Conservation (phyloP, 2,329 filamentous ascomycete genomes). For the Monascus ruber region DNA sequence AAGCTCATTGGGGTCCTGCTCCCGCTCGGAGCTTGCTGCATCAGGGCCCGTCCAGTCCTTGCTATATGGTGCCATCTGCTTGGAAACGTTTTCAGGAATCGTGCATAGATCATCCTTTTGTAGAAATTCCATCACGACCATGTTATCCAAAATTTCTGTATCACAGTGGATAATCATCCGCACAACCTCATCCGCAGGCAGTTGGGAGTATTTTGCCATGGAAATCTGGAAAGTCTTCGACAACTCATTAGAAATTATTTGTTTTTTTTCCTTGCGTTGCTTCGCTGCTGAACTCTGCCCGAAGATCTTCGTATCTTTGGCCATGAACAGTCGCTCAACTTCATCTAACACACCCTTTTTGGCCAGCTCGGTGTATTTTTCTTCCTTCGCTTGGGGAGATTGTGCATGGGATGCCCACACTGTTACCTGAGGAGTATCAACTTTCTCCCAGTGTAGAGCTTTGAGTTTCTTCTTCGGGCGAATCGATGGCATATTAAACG, state of each 20-base stretch:
- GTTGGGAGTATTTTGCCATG: conserved; percentile 82
- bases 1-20: conserved; percentile 77
- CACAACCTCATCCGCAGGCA: conserved; percentile 71
- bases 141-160: conserved; percentile 73
- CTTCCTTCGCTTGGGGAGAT: conserved; percentile 79
- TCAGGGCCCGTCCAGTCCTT: conserved; percentile 92
- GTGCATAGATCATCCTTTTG: conserved; percentile 87
- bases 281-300: conserved; percentile 50
- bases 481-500: conserved; percentile 64
- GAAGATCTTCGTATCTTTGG: conserved; percentile 87
- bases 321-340: conserved; percentile 93
- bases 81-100: conserved; percentile 79
- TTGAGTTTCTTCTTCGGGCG: conserved; percentile 99
- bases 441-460: conserved; percentile 98
- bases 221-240: conserved; percentile 88
- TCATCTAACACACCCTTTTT: conserved; percentile 94
- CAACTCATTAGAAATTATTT: conserved; percentile 84
- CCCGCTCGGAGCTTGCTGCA: conserved; percentile 63
- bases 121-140: conserved; percentile 91
- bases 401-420: conserved; percentile 84
- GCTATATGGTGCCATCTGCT: conserved; percentile 88
- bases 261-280: conserved; percentile 92
- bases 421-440: conserved; percentile 80
- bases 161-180: conserved; percentile 96
- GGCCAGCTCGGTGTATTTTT: conserved; percentile 88